These are phyloP conservation scores for Panaeolus cyanescens DNA, from an alignment of 768 basidiomycete species.

Conservation along the genomic window DNA sequence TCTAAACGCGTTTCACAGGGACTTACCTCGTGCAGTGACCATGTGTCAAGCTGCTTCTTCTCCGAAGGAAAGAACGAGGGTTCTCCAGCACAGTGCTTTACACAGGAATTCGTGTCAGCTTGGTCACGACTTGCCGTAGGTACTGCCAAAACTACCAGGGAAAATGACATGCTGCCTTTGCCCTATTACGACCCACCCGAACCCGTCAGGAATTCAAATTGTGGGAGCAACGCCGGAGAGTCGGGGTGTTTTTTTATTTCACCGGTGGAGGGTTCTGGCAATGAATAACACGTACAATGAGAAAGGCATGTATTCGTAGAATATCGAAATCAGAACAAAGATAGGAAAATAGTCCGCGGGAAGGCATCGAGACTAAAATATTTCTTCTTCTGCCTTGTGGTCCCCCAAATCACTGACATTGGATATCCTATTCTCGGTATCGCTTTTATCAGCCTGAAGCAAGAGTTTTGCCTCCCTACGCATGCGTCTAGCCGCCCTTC, in stretches of 20 bases:
- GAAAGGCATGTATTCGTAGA: not conserved
- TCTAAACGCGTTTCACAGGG: not conserved
- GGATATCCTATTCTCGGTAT: not conserved
- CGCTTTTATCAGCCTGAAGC: not conserved
- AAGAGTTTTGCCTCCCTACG: not conserved
- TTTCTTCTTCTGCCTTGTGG: slow-evolving; percentile 5
- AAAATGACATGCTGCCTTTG: not conserved
- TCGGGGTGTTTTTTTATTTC: slow-evolving; percentile 1
- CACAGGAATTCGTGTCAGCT: not conserved
- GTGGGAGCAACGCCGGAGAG: not conserved
- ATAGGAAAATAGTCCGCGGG: not conserved
- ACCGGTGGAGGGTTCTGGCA: not conserved
- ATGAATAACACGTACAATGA: not conserved
- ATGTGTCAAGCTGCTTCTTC: not conserved
- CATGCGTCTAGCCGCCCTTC: not conserved
- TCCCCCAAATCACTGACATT: not conserved
- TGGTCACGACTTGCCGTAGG: not conserved
- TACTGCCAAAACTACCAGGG: not conserved
- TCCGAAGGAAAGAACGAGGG: not conserved
- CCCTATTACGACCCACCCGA: slow-evolving; percentile 1
- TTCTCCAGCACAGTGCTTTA: not conserved
- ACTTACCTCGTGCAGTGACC: not conserved
- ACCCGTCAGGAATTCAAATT: not conserved
- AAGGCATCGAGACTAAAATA: slow-evolving; percentile 8
- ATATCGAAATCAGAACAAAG: slow-evolving; percentile 1